Evolutionary conservation across 371 early-diverging fungal genomes (phyloP).

Genomic region (Antonospora locustae): DNA sequence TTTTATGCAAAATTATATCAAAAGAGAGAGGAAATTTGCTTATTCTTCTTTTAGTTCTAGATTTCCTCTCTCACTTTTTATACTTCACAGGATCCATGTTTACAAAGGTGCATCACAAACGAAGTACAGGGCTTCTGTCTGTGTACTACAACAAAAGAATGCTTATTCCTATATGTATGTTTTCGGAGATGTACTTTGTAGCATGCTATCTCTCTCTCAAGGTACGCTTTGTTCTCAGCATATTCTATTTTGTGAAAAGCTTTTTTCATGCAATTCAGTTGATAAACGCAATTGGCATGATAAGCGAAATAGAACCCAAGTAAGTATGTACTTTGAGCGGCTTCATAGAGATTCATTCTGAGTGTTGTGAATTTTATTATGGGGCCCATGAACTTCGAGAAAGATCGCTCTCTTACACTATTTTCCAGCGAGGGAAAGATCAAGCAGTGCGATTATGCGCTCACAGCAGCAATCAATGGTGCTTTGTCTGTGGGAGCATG

Average conservation of each 20-base stretch:
- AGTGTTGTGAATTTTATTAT: neutral
- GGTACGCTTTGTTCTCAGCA: neutral
- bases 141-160: constrained; percentile 28
- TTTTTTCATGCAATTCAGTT: constrained; percentile 15
- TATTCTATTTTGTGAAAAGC: neutral
- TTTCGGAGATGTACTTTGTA: constrained; percentile 22
- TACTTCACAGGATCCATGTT: constrained; percentile 10
- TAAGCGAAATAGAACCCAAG: constrained; percentile 7
- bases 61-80: constrained; percentile 27
- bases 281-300: neutral
- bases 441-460: constrained; percentile 53
- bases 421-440: constrained; percentile 53
- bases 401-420: constrained; percentile 46
- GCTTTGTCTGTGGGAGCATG: constrained; percentile 40
- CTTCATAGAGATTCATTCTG: no score
- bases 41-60: constrained; percentile 18
- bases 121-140: constrained; percentile 3
- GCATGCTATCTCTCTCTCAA: neutral
- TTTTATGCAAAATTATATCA: constrained; percentile 10
- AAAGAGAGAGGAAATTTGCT: neutral
- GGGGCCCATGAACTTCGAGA: constrained; percentile 53
- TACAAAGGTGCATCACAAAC: constrained; percentile 18
- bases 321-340: no score
- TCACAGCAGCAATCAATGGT: constrained; percentile 49
- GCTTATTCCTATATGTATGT: constrained; percentile 18